Evolutionary conservation across 1,139 yeast genomes (phyloP).

Genomic region (Geotrichum carabidarum): DNA sequence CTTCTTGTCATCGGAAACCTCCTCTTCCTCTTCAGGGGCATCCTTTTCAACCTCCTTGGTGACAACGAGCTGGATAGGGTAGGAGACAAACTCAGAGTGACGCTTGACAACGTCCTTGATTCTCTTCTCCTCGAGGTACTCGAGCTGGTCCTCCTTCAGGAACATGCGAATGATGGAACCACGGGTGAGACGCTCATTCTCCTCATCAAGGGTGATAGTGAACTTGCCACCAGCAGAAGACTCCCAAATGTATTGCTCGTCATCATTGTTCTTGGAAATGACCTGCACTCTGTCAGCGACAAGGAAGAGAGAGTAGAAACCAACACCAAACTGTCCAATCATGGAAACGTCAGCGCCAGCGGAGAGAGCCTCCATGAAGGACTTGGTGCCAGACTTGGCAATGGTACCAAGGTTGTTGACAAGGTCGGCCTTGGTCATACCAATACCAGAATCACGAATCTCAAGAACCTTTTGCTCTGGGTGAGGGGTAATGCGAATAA

Average conservation of each 20-base stretch:
- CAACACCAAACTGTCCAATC: constrained; percentile 99
- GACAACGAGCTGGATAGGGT: constrained; percentile 97
- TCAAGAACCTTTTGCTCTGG: constrained; percentile 92
- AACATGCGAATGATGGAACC: constrained; percentile 95
- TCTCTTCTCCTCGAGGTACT: constrained; percentile 98
- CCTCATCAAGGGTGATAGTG: constrained; percentile 87
- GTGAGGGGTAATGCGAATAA: constrained; percentile 94
- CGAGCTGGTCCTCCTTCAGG: constrained; percentile 98
- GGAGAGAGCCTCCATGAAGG: constrained; percentile 97
- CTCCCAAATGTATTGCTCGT: constrained; percentile 99
- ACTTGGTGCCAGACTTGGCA: constrained; percentile 99
- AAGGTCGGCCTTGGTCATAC: constrained; percentile 99
- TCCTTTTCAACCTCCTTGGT: constrained; percentile 98
- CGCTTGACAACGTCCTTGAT: constrained; percentile 99
- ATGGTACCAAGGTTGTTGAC: constrained; percentile 99
- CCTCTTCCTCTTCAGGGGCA: constrained; percentile 57
- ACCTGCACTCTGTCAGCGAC: constrained; percentile 99
- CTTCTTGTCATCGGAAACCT: constrained; percentile 57
- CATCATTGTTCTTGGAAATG: constrained; percentile 96
- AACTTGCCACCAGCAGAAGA: constrained; percentile 99
- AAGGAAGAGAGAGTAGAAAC: constrained; percentile 98
- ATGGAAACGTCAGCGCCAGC: constrained; percentile 99
- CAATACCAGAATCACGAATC: constrained; percentile 99
- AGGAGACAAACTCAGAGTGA: constrained; percentile 98
- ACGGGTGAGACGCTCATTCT: constrained; percentile 79